A percentile compares a stretch with the other conserved stretches of the same genome.
Evolutionary conservation across 352 stramenopile species (phyloP).

Genomic region (Globisporangium cederbergense): DNA sequence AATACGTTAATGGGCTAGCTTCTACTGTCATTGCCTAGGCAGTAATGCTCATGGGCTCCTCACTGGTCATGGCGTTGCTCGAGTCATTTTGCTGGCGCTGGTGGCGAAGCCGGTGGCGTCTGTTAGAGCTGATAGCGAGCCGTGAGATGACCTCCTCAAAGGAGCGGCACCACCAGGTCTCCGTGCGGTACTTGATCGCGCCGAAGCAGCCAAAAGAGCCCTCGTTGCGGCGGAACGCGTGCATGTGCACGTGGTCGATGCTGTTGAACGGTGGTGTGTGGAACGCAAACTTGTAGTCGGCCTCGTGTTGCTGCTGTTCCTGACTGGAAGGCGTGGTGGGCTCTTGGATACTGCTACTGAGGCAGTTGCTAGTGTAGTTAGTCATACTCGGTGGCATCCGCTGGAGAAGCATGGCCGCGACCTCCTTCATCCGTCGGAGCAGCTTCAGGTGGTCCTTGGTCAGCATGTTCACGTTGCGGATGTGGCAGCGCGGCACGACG

Average conservation of each 20-base stretch:
- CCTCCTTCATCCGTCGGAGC: conserved; percentile 64
- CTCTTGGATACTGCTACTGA: conserved; percentile 1
- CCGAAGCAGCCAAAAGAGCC: conserved; percentile 60
- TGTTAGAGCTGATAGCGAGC: conserved; percentile 13
- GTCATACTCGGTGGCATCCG: conserved; percentile 8
- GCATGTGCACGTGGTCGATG: conserved; percentile 90
- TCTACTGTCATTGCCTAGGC: background rate
- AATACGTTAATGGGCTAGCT: background rate
- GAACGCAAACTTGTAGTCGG: conserved; percentile 77
- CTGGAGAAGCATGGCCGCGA: conserved; percentile 50
- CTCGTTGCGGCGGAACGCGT: conserved; percentile 67
- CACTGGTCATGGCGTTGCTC: conserved; percentile 4
- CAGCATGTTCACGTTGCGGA: conserved; percentile 84
- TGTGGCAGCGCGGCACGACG: conserved; percentile 78
- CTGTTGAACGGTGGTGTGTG: conserved; percentile 87
- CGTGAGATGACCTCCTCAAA: conserved; percentile 71
- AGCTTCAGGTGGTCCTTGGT: conserved; percentile 53
- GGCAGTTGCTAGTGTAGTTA: background rate
- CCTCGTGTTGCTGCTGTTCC: conserved; percentile 19
- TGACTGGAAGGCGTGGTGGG: conserved; percentile 1
- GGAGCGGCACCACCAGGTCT: conserved; percentile 86
- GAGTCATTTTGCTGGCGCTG: conserved; percentile 1
- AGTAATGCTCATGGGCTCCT: background rate
- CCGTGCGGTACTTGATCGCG: conserved; percentile 82
- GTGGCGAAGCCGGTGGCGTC: background rate